Evolutionary conservation across 2,329 filamentous ascomycete species (phyloP).

Genomic region (Trichophyton equinum): DNA sequence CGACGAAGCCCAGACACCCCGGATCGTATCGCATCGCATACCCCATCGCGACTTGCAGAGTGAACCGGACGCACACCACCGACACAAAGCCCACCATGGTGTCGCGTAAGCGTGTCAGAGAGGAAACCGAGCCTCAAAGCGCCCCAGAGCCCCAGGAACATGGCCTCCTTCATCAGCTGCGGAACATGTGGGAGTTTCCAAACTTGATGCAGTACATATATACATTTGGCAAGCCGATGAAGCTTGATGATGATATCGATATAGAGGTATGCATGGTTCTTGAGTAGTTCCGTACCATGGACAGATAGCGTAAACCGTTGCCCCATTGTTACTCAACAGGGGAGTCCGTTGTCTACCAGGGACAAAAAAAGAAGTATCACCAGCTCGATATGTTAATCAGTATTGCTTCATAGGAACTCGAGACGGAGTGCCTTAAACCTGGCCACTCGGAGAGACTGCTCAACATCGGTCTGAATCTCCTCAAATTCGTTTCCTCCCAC

Average conservation of each 20-base stretch:
- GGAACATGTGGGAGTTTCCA: conserved; percentile 93
- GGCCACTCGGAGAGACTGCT: conserved; percentile 57
- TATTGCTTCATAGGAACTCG: conserved; percentile 54
- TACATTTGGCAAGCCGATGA: conserved; percentile 77
- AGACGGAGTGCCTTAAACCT: conserved; percentile 74
- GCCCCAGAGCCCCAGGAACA: conserved; percentile 21
- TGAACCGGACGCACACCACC: background rate
- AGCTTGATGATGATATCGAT: conserved; percentile 77
- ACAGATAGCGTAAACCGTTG: background rate
- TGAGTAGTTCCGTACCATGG: background rate
- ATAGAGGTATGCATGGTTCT: conserved; percentile 56
- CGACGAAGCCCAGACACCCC: background rate
- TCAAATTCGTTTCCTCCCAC: conserved; percentile 91
- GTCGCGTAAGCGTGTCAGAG: conserved; percentile 44
- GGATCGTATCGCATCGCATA: background rate
- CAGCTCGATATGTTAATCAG: background rate
- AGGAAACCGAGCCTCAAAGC: conserved; percentile 41
- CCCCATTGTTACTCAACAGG: background rate
- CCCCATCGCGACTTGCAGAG: background rate
- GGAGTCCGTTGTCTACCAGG: background rate
- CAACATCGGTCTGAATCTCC: conserved; percentile 70
- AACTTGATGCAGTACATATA: conserved; percentile 88
- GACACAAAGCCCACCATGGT: conserved; percentile 27
- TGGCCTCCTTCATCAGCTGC: conserved; percentile 51
- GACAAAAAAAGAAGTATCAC: background rate